Percentiles rank a stretch among this genome's conserved stretches.
phyloP scores from a whole-genome alignment of 441 rosid genomes.

The Populus tomentosa region DNA sequence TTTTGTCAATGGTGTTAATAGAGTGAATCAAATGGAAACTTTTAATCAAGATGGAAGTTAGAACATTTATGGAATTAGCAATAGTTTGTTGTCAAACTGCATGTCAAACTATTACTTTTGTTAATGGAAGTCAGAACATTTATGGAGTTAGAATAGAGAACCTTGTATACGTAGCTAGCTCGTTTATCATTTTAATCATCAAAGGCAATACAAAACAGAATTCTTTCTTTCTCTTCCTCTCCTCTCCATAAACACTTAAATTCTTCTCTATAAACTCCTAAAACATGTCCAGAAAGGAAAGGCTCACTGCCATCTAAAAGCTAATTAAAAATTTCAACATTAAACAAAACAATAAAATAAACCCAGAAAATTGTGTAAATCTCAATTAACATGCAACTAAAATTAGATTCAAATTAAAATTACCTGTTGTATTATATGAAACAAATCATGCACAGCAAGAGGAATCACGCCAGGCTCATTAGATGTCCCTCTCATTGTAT shows the following conservation, averaged over 20 bases:
- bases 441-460: conserved; percentile 71
- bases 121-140: not conserved
- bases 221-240: not conserved
- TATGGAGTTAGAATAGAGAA: too few relatives aligned
- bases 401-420: not conserved
- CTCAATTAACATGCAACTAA: not conserved
- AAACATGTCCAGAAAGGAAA: not conserved
- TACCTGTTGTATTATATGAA: conserved; percentile 67
- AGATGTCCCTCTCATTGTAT: conserved; percentile 89
- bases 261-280: too few relatives aligned
- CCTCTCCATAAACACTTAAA: too few relatives aligned
- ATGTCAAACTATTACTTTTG: not conserved
- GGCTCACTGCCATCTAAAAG: not conserved
- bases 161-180: too few relatives aligned
- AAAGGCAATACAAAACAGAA: not conserved
- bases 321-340: not conserved
- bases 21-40: not conserved
- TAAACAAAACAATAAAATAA: not conserved
- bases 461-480: conserved; percentile 87
- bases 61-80: not conserved
- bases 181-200: not conserved
- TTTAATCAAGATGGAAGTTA: not conserved
- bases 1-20: not conserved
- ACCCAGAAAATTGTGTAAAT: not conserved
- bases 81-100: not conserved